Evolutionary conservation across 2,329 filamentous ascomycete species (phyloP), one percentile per base, ranked within the genome.

Genomic region (Aspergillus texensis): DNA sequence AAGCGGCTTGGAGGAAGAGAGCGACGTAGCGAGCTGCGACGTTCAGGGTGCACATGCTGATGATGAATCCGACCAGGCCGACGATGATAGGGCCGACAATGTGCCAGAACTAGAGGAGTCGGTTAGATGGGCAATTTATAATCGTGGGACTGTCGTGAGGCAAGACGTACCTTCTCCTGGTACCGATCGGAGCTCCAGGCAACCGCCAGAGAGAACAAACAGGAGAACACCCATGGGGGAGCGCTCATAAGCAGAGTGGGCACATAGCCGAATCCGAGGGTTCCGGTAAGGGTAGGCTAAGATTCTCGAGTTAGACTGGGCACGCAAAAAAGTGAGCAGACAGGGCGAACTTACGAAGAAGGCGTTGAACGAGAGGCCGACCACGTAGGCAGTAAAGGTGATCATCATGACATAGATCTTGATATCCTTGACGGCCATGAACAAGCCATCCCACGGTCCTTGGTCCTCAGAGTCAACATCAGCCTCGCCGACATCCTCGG

Each of bases 1-100:
- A 80, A 0, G 87, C 85, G 0, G 86, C 79, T 87, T 93, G 92
- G 45, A 92, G 80, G 84, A 92, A 88, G 84, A 92, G 92, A 34
- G 87, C 83, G 10, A 90, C 77, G 66, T 93, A 93, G 41, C 90
- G 83, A 0, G 89, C 86, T 0, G 82, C 89, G 0, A 84, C 81
- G 2, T 80, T 74, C 0, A 83, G 87, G 0, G 90, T 91, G 0
- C 86, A 80, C 1, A 88, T 89, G 9, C 87, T 87, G 57, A 92
- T 81, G 68, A 93, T 89, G 77, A 90, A 93, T 4, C 88, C 85
- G 0, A 79, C 78, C 4, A 92, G 81, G 16, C 86, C 86, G 48
- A 91, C 79, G 62, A 41, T 6, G 3, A 41, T 41, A n/a, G 39
- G 39, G 39, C 39, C 39, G 8, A 41, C 39, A 41, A 41, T 41